Evolutionary conservation across 805 yeast genomes (phyloP).

Genomic region (Cyberlindnera samutprakarnensis): DNA sequence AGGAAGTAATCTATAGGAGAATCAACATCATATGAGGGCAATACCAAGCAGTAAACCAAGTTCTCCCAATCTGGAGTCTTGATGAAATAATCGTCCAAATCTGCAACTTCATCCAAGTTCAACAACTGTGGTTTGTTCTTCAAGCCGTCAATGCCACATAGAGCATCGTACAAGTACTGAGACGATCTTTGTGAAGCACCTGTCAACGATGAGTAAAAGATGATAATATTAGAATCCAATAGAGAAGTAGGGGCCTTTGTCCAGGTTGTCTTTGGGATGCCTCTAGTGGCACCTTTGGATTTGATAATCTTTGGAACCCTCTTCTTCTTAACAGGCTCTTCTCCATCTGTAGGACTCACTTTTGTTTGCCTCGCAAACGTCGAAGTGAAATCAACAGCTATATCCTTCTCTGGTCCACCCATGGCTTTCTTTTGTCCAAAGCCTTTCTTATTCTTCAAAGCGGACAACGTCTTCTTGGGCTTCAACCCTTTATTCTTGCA

Average conservation of each 20-base stretch:
- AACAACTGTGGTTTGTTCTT: constrained; percentile 42
- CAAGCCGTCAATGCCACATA: constrained; percentile 24
- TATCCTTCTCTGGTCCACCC: constrained; percentile 6
- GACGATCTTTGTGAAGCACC: constrained; percentile 78
- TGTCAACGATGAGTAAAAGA: constrained; percentile 80
- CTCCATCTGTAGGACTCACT: constrained; percentile 3
- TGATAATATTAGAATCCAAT: constrained; percentile 48
- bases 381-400: constrained; percentile 34
- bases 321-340: constrained; percentile 10
- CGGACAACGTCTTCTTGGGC: constrained; percentile 21
- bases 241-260: constrained; percentile 35
- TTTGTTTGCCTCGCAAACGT: constrained; percentile 22
- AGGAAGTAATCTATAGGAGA: constrained; percentile 86
- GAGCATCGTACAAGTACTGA: constrained; percentile 32
- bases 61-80: constrained; percentile 45
- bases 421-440: constrained; percentile 6
- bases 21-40: constrained; percentile 90
- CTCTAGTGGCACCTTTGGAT: constrained; percentile 19
- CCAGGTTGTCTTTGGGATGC: constrained; percentile 24
- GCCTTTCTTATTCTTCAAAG: constrained; percentile 14
- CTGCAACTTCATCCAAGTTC: constrained; percentile 76
- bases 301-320: constrained; percentile 36
- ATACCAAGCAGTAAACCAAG: constrained; percentile 58
- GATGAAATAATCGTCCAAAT: constrained; percentile 75
- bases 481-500: constrained; percentile 21